phyloP scores from a whole-genome alignment of 1,284 basidiomycete genomes.

The Ceratobasidium sp. region DNA sequence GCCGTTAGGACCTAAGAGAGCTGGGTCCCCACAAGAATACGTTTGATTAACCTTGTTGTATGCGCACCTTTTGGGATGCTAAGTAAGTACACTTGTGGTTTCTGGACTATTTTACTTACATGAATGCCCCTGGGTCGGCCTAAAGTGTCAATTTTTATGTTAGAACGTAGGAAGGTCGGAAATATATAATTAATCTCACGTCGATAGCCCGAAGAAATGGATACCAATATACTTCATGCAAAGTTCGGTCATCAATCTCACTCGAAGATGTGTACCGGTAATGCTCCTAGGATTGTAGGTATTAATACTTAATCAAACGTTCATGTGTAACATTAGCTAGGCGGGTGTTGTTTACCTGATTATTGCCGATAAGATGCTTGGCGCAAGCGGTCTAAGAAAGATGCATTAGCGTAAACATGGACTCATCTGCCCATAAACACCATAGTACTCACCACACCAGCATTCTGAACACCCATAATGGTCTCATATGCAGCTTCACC shows the following conservation, averaged over 20 bases:
- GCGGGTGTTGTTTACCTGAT: constrained; percentile 34
- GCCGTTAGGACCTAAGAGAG: constrained; percentile 41
- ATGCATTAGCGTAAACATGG: background rate
- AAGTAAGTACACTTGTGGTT: background rate
- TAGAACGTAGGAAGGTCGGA: too few relatives aligned
- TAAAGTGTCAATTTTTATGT: too few relatives aligned
- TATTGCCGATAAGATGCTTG: constrained; percentile 49
- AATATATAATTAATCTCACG: background rate
- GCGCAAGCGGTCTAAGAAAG: constrained; percentile 44
- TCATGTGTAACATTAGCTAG: background rate
- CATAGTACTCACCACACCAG: constrained; percentile 22
- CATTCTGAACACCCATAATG: constrained; percentile 41
- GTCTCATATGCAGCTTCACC: constrained; percentile 43
- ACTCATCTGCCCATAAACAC: background rate
- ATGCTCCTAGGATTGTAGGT: constrained; percentile 12
- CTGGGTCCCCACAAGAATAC: constrained; percentile 48
- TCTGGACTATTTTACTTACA: background rate
- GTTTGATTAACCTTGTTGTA: constrained; percentile 48
- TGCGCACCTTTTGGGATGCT: constrained; percentile 29
- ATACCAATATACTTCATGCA: constrained; percentile 48
- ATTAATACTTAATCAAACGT: background rate
- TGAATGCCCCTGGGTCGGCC: constrained; percentile 42
- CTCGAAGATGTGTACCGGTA: constrained; percentile 47
- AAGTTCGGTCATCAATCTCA: constrained; percentile 49
- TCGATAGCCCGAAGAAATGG: constrained; percentile 48